phyloP scores from a whole-genome alignment of 2,329 filamentous ascomycete genomes.

The Penicillium nordicum region DNA sequence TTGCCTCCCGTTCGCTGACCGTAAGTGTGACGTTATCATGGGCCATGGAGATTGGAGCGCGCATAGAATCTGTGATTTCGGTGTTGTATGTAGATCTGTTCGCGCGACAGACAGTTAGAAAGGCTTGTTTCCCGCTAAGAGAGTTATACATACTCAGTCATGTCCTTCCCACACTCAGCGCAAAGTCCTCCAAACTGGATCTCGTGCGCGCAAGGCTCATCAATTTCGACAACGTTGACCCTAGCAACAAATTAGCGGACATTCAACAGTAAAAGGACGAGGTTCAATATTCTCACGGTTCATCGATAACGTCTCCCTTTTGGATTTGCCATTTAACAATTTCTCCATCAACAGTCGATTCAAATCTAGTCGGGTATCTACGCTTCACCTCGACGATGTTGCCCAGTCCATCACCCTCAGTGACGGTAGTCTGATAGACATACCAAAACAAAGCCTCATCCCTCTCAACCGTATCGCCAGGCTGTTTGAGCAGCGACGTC shows the following conservation, averaged over 20 bases:
- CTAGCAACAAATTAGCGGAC: slow-evolving; percentile 35
- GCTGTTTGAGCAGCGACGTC: slow-evolving; percentile 73
- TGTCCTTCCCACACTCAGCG: slow-evolving; percentile 89
- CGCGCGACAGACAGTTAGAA: slow-evolving; percentile 2
- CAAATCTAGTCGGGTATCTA: slow-evolving; percentile 73
- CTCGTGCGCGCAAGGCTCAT: slow-evolving; percentile 88
- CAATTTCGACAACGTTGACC: slow-evolving; percentile 66
- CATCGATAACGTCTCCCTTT: slow-evolving; percentile 44
- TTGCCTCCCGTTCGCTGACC: slow-evolving; percentile 78
- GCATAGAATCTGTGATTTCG: slow-evolving; percentile 71
- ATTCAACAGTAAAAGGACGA: slow-evolving; percentile 1
- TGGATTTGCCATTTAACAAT: slow-evolving; percentile 71
- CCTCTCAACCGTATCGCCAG: slow-evolving; percentile 71
- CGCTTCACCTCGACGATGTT: slow-evolving; percentile 67
- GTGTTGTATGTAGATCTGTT: slow-evolving; percentile 70
- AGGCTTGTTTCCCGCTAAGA: not conserved
- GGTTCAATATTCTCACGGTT: slow-evolving; percentile 35
- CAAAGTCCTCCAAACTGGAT: slow-evolving; percentile 89
- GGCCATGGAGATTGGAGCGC: slow-evolving; percentile 90
- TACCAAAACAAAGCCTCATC: slow-evolving; percentile 81
- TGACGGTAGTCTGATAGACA: slow-evolving; percentile 73
- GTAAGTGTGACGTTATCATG: slow-evolving; percentile 86
- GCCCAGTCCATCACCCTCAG: slow-evolving; percentile 65
- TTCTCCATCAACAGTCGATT: slow-evolving; percentile 77
- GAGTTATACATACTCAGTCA: slow-evolving; percentile 65